Evolutionary conservation across 2,329 filamentous ascomycete genomes (phyloP).

Genomic region (Stemphylium lycopersici): DNA sequence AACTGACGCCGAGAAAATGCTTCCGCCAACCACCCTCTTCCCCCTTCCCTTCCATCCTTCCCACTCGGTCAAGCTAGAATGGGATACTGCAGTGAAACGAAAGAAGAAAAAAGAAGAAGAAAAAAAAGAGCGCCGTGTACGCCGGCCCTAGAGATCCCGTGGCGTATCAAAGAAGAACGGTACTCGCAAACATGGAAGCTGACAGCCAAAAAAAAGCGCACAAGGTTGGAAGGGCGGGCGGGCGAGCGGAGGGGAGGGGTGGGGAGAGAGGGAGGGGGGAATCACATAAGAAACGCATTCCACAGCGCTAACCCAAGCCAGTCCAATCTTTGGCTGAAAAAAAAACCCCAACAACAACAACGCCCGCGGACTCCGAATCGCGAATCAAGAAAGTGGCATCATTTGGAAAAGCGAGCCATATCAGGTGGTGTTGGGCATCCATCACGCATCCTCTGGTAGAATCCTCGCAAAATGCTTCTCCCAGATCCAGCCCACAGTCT

Average conservation of each 20-base stretch:
- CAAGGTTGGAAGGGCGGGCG: background rate
- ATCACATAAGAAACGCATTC: constrained; percentile 18
- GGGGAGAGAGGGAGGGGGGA: constrained; percentile 13
- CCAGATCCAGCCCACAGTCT: constrained; percentile 96
- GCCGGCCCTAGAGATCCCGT: constrained; percentile 12
- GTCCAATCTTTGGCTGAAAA: too few species aligned
- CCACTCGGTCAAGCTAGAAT: too few species aligned
- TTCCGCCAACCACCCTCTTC: background rate
- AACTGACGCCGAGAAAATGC: constrained; percentile 12
- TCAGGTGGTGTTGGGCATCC: background rate
- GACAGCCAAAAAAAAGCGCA: background rate
- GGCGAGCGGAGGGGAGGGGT: too few species aligned
- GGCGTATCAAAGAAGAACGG: background rate
- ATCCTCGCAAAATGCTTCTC: constrained; percentile 83
- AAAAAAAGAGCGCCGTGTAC: constrained; percentile 1
- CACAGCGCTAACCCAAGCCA: background rate
- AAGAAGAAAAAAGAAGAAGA: background rate
- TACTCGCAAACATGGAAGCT: too few species aligned
- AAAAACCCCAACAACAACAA: background rate
- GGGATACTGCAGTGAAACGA: background rate
- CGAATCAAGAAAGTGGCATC: background rate
- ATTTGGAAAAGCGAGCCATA: background rate
- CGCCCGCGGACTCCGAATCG: background rate
- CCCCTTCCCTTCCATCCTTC: too few species aligned
- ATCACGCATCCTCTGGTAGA: constrained; percentile 43